Evolutionary conservation across 768 basidiomycete species (phyloP).

Genomic region (Psilocybe cubensis): DNA sequence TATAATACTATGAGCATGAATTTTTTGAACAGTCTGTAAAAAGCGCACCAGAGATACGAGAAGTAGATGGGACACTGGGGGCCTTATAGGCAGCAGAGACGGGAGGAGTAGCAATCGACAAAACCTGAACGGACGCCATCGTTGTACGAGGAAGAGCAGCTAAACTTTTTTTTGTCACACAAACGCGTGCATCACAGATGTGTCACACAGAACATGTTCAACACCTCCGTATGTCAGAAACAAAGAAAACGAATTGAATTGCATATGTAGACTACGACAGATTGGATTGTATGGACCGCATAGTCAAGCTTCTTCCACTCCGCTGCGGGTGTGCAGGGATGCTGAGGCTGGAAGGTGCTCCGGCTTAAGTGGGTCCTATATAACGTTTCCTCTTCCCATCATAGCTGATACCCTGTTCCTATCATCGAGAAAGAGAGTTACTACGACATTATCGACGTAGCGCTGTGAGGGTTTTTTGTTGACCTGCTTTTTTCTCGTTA

Average conservation of each 20-base stretch:
- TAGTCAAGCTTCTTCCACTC: constrained; percentile 18
- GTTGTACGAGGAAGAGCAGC: neutral
- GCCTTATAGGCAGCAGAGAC: constrained; percentile 26
- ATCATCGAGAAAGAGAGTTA: constrained; percentile 11
- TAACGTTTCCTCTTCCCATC: constrained; percentile 4
- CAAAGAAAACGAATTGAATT: neutral
- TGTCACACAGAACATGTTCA: neutral
- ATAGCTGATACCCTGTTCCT: constrained; percentile 9
- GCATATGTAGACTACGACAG: neutral
- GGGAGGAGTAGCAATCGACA: constrained; percentile 26
- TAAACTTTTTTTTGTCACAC: constrained; percentile 7
- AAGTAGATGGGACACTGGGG: constrained; percentile 27
- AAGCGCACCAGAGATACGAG: constrained; percentile 31
- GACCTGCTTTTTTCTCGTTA: neutral
- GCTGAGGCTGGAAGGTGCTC: constrained; percentile 14
- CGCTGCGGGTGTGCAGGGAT: constrained; percentile 10
- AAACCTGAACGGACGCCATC: constrained; percentile 32
- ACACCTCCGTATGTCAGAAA: too few relatives aligned
- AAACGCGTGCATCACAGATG: neutral
- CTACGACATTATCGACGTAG: constrained; percentile 1
- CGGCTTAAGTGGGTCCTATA: constrained; percentile 12
- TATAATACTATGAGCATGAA: constrained; percentile 9
- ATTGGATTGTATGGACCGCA: constrained; percentile 16
- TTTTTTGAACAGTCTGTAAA: neutral
- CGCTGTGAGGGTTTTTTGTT: constrained; percentile 11